Conservation (phyloP, 2,329 filamentous ascomycete genomes). For the Trichoderma simmonsii region DNA sequence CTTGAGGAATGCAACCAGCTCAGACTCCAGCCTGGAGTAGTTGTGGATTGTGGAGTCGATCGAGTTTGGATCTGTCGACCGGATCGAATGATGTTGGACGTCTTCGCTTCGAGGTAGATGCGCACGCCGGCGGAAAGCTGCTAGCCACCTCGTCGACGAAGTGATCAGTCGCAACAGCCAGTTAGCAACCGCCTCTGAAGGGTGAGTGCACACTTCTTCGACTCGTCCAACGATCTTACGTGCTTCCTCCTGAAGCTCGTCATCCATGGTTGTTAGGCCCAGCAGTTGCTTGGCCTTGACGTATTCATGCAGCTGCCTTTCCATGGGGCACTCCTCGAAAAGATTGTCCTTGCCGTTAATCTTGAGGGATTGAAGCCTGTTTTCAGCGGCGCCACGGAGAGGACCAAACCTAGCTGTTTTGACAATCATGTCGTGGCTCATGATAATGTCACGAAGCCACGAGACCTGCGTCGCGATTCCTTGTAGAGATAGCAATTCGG, state of each 20-base stretch:
- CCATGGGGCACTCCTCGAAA: slow-evolving; percentile 56
- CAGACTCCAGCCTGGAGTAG: slow-evolving; percentile 53
- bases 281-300: slow-evolving; percentile 50
- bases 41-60: slow-evolving; percentile 61
- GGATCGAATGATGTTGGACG: slow-evolving; percentile 45
- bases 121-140: slow-evolving; percentile 53
- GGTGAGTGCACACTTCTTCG: slow-evolving; percentile 49
- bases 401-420: slow-evolving; percentile 48
- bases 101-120: slow-evolving; percentile 57
- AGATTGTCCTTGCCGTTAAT: slow-evolving; percentile 58
- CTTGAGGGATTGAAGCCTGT: slow-evolving; percentile 45
- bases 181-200: slow-evolving; percentile 50
- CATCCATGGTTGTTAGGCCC: slow-evolving; percentile 57
- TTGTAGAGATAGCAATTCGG: slow-evolving; percentile 46
- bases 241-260: slow-evolving; percentile 58
- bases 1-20: slow-evolving; percentile 52
- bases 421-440: slow-evolving; percentile 44
- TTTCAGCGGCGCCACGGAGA: slow-evolving; percentile 45
- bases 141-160: slow-evolving; percentile 52
- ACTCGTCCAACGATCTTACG: slow-evolving; percentile 56
- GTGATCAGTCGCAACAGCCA: slow-evolving; percentile 55
- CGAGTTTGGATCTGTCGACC: slow-evolving; percentile 51
- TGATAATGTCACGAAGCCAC: slow-evolving; percentile 59
- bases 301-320: slow-evolving; percentile 52
- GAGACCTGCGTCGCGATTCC: slow-evolving; percentile 38